A percentile compares a stretch with the other conserved stretches of the same genome.
phyloP scores from a whole-genome alignment of 805 yeast genomes.

The Metschnikowia baotianmanensis region DNA sequence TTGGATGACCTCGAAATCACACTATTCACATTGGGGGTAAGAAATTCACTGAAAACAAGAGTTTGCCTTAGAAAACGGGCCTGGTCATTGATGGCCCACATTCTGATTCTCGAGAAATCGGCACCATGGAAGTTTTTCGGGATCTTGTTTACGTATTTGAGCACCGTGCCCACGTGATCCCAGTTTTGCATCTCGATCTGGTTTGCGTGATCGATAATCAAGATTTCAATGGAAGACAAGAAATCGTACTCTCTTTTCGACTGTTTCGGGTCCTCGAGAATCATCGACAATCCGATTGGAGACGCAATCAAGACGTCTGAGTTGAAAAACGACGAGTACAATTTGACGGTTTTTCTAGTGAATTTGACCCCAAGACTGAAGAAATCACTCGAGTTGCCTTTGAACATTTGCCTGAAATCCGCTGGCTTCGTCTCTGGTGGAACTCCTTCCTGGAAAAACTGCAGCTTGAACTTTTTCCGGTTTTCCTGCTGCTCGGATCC shows the following conservation, averaged over 20 bases:
- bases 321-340: constrained; percentile 78
- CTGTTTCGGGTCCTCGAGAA: constrained; percentile 60
- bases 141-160: constrained; percentile 67
- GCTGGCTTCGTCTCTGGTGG: constrained; percentile 65
- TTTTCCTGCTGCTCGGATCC: constrained; percentile 79
- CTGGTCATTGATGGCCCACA: constrained; percentile 89
- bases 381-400: constrained; percentile 89
- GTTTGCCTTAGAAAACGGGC: constrained; percentile 73
- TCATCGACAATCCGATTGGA: constrained; percentile 78
- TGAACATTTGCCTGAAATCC: constrained; percentile 75
- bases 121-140: constrained; percentile 78
- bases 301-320: constrained; percentile 89
- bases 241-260: constrained; percentile 72
- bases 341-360: constrained; percentile 81
- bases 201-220: constrained; percentile 79
- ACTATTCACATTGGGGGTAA: constrained; percentile 79
- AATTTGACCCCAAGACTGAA: constrained; percentile 89
- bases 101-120: constrained; percentile 86
- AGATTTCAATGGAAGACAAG: constrained; percentile 81
- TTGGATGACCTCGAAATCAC: constrained; percentile 50
- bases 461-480: constrained; percentile 66
- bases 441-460: constrained; percentile 56
- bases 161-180: constrained; percentile 70
- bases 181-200: constrained; percentile 90
- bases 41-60: constrained; percentile 67